Evolutionary conservation across 805 yeast genomes (phyloP).

Genomic region (Candida piceae): DNA sequence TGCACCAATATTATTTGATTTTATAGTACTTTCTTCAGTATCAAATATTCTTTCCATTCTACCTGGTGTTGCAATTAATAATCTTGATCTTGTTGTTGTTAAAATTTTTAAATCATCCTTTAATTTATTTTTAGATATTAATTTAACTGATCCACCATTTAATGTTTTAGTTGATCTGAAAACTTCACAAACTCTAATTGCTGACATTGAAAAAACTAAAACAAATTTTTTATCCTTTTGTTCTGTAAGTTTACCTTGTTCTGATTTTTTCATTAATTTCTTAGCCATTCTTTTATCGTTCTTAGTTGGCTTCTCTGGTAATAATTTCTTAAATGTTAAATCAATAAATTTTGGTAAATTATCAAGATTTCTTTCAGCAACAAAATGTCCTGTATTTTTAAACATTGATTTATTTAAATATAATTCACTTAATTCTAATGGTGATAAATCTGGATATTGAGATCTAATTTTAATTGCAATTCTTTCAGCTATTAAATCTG

Average conservation of each 20-base stretch:
- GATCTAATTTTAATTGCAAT: constrained; percentile 58
- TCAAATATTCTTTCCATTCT: constrained; percentile 45
- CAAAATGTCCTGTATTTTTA: constrained; percentile 57
- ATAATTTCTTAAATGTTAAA: constrained; percentile 42
- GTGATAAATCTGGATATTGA: constrained; percentile 61
- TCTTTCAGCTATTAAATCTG: constrained; percentile 62
- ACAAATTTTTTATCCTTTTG: constrained; percentile 35
- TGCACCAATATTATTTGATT: constrained; percentile 41
- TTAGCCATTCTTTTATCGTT: constrained; percentile 26
- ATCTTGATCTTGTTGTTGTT: constrained; percentile 39
- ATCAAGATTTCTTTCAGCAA: constrained; percentile 46
- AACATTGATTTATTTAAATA: constrained; percentile 52
- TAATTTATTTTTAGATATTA: constrained; percentile 71
- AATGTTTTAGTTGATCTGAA: constrained; percentile 52
- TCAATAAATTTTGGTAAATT: constrained; percentile 53
- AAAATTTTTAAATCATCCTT: constrained; percentile 53
- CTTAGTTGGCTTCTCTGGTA: constrained; percentile 31
- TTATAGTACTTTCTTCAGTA: constrained; percentile 37
- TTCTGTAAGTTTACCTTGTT: constrained; percentile 5
- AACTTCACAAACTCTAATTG: constrained; percentile 82
- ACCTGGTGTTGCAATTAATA: constrained; percentile 63
- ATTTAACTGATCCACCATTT: constrained; percentile 52
- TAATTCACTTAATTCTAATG: constrained; percentile 67
- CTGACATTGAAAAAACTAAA: constrained; percentile 64
- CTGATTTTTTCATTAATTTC: constrained; percentile 21